These are phyloP conservation scores for Trichoderma reesei DNA, from an alignment of 495 filamentous ascomycete species.

Conservation along the genomic window DNA sequence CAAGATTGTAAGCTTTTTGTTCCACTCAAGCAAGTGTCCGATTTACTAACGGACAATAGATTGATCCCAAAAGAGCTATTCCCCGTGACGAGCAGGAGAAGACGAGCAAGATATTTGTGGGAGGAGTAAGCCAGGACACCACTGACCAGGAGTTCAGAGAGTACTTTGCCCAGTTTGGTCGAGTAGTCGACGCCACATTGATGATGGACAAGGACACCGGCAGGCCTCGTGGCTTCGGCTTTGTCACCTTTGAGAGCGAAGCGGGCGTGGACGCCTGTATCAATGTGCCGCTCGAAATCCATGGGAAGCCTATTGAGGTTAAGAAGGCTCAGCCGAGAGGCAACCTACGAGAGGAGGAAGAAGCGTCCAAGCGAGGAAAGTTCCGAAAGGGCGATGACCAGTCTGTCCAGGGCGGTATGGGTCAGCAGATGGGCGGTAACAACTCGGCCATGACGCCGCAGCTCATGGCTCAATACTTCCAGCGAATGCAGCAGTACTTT, in stretches of 20 bases:
- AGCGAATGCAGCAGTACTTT: slow-evolving; percentile 95
- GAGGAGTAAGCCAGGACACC: slow-evolving; percentile 93
- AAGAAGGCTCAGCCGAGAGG: slow-evolving; percentile 96
- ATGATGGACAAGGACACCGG: slow-evolving; percentile 99
- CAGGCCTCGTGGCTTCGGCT: slow-evolving; percentile 92
- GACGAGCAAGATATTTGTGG: slow-evolving; percentile 96
- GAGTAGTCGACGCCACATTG: slow-evolving; percentile 91
- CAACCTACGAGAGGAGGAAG: slow-evolving; percentile 86
- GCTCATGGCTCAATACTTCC: slow-evolving; percentile 96
- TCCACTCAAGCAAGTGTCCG: not conserved
- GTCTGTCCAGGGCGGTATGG: slow-evolving; percentile 34
- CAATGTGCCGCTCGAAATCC: slow-evolving; percentile 68
- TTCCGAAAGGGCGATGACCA: slow-evolving; percentile 41
- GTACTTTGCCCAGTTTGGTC: slow-evolving; percentile 92
- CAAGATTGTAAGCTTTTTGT: slow-evolving; percentile 79
- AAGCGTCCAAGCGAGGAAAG: slow-evolving; percentile 56
- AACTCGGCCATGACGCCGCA: slow-evolving; percentile 69
- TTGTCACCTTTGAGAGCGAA: slow-evolving; percentile 96
- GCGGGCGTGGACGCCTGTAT: slow-evolving; percentile 89
- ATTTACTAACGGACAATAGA: slow-evolving; percentile 41
- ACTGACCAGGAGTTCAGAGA: slow-evolving; percentile 91
- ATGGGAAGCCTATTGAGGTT: slow-evolving; percentile 92
- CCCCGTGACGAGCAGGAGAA: slow-evolving; percentile 96
- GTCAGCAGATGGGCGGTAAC: slow-evolving; percentile 19
- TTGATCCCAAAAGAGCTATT: slow-evolving; percentile 96